Conservation (phyloP, 1,139 yeast species). For the Sugiyamaella novakii region DNA sequence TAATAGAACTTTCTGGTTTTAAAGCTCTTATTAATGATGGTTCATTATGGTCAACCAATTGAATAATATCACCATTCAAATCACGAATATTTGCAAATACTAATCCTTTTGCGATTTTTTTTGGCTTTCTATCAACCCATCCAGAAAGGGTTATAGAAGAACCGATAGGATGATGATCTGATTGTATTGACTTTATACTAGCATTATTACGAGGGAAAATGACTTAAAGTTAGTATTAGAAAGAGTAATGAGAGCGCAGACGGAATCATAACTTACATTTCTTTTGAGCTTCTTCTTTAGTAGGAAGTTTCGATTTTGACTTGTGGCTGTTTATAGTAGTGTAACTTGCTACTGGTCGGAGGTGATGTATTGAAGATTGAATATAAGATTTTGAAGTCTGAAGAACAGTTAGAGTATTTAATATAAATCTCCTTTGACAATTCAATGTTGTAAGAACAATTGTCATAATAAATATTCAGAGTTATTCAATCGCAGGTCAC, state of each 20-base stretch:
- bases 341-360: too few relatives aligned
- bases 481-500: too few relatives aligned
- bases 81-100: slow-evolving; percentile 78
- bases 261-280: slow-evolving; percentile 25
- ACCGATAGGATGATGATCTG: neutral
- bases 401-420: too few relatives aligned
- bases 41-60: slow-evolving; percentile 57
- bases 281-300: slow-evolving; percentile 18
- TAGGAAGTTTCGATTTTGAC: slow-evolving; percentile 14
- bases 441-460: too few relatives aligned
- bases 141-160: slow-evolving; percentile 54
- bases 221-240: slow-evolving; percentile 17
- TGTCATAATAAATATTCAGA: too few relatives aligned
- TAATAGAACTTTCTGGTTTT: slow-evolving; percentile 75
- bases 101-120: slow-evolving; percentile 57
- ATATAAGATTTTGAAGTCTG: too few relatives aligned
- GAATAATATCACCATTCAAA: slow-evolving; percentile 64
- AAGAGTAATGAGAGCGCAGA: neutral
- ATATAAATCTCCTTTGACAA: too few relatives aligned
- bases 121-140: slow-evolving; percentile 77
- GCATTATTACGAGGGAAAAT: slow-evolving; percentile 29
- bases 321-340: neutral
- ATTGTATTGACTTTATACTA: slow-evolving; percentile 21
- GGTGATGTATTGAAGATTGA: too few relatives aligned
- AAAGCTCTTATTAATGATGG: slow-evolving; percentile 53